These are phyloP conservation scores for Hexamita inflata DNA, from an alignment of 208 protist genomes.

Conservation along the genomic window DNA sequence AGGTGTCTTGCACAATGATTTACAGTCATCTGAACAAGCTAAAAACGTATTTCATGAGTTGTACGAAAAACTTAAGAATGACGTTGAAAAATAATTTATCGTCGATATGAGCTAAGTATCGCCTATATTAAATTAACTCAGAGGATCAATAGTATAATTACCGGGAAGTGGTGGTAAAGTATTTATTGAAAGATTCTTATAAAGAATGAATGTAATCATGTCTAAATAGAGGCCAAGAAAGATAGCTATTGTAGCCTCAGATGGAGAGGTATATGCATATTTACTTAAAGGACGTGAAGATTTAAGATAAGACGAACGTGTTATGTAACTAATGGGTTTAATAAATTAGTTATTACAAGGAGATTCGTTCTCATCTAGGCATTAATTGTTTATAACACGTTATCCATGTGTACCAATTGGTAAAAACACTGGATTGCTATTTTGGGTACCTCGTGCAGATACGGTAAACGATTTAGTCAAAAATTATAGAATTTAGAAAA, in stretches of 20 bases:
- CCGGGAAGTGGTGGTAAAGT: neutral
- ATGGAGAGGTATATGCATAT: constrained; percentile 83
- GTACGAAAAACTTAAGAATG: neutral
- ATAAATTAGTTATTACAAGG: constrained; percentile 84
- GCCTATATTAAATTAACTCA: neutral
- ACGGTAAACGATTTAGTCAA: constrained; percentile 92
- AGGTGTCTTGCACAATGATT: too few species aligned
- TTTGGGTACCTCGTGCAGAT: constrained; percentile 84
- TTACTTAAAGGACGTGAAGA: constrained; percentile 94
- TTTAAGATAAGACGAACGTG: constrained; percentile 85
- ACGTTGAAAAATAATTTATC: neutral
- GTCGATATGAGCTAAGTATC: neutral
- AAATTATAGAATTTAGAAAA: constrained; percentile 74
- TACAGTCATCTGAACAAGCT: neutral
- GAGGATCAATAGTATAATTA: neutral
- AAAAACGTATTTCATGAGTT: neutral
- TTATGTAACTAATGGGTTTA: constrained; percentile 98
- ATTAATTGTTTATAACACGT: constrained; percentile 51
- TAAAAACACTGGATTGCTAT: constrained; percentile 91
- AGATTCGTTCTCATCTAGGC: neutral
- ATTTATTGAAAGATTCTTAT: constrained; percentile 10
- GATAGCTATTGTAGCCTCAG: constrained; percentile 74
- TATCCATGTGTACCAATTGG: constrained; percentile 96
- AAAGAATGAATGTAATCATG: constrained; percentile 63
- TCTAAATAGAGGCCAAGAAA: constrained; percentile 97